Conservation (phyloP, 1,284 basidiomycete species). For the Cutaneotrichosporon cyanovorans region DNA sequence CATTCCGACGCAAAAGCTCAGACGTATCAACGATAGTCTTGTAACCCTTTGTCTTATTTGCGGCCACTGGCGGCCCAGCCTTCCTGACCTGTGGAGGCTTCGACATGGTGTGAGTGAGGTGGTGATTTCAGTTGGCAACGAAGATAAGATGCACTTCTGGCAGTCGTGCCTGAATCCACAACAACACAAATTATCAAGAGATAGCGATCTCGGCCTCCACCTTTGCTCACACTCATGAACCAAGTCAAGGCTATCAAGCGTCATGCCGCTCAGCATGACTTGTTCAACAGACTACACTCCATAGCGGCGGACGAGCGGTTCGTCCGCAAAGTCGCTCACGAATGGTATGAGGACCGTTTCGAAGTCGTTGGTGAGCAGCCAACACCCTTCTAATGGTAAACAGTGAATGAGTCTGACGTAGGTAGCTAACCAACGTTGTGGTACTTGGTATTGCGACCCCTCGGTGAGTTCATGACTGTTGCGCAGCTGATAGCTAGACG, state of each 20-base stretch:
- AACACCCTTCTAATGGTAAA: too few relatives aligned
- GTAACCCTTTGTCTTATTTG: constrained; percentile 5
- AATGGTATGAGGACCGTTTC: constrained; percentile 46
- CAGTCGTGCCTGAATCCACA: constrained; percentile 4
- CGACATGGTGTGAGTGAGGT: not conserved
- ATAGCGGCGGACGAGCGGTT: constrained; percentile 69
- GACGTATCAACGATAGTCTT: constrained; percentile 31
- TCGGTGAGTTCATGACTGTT: constrained; percentile 32
- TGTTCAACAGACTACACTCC: constrained; percentile 80
- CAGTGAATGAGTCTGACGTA: too few relatives aligned
- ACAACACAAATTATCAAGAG: not conserved
- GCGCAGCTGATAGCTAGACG: constrained; percentile 25
- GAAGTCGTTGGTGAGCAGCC: constrained; percentile 33
- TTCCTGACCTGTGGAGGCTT: constrained; percentile 2
- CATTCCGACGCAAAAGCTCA: constrained; percentile 26
- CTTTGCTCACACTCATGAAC: constrained; percentile 7
- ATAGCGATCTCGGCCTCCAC: constrained; percentile 3
- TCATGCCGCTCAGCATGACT: constrained; percentile 49
- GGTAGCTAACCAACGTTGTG: constrained; percentile 87
- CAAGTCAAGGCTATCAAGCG: constrained; percentile 31
- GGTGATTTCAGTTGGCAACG: not conserved
- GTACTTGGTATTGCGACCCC: constrained; percentile 87
- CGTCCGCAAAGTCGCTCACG: constrained; percentile 54
- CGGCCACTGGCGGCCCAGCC: not conserved
- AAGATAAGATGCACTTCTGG: not conserved